Conservation (phyloP, 306 rosid genomes). For the Quercus bicolor region DNA sequence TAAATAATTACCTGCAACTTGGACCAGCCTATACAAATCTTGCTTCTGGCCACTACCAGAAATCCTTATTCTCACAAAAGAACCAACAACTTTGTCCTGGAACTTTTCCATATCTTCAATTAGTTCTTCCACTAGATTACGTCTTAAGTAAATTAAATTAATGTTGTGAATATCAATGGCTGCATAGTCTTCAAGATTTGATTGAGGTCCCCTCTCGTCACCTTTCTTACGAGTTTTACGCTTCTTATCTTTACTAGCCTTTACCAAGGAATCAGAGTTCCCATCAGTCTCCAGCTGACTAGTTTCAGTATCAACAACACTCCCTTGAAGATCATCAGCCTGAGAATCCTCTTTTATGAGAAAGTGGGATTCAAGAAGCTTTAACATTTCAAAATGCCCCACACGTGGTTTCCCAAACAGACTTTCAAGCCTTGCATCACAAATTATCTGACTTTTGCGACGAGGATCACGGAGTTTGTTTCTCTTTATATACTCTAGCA, state of each 20-base stretch:
- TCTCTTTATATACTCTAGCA: slow-evolving; percentile 91
- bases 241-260: slow-evolving; percentile 70
- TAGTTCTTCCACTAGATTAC: slow-evolving; percentile 87
- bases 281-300: slow-evolving; percentile 87
- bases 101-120: slow-evolving; percentile 76
- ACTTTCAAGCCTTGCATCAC: slow-evolving; percentile 84
- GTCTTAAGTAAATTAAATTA: slow-evolving; percentile 82
- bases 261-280: slow-evolving; percentile 42
- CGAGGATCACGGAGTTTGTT: slow-evolving; percentile 97
- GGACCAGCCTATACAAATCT: slow-evolving; percentile 98
- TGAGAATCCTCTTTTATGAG: slow-evolving; percentile 75
- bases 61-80: slow-evolving; percentile 97
- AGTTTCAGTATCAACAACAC: slow-evolving; percentile 80
- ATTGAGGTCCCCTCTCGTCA: slow-evolving; percentile 68
- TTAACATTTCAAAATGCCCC: slow-evolving; percentile 99
- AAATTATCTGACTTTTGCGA: slow-evolving; percentile 86
- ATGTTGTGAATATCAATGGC: slow-evolving; percentile 93
- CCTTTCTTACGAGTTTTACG: slow-evolving; percentile 77
- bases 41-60: slow-evolving; percentile 97
- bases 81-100: slow-evolving; percentile 71
- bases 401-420: slow-evolving; percentile 96
- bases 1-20: slow-evolving; percentile 76
- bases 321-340: slow-evolving; percentile 76
- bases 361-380: slow-evolving; percentile 97
- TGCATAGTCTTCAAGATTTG: slow-evolving; percentile 89